phyloP scores from a whole-genome alignment of 805 yeast genomes.

The Suhomyces sp. region DNA sequence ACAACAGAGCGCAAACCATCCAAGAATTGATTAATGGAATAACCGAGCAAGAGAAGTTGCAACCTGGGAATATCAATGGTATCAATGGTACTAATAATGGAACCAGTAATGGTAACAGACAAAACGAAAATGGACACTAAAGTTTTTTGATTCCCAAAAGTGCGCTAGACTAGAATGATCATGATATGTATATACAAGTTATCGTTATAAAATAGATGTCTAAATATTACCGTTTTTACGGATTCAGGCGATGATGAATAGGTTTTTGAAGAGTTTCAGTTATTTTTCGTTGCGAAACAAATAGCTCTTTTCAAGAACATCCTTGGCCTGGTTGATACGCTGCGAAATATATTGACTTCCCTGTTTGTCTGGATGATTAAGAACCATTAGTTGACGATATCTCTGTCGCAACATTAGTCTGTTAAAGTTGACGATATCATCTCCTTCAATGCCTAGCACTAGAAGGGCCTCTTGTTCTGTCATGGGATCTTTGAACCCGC shows the following conservation, averaged over 20 bases:
- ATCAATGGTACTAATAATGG: no score
- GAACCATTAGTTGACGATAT: slow-evolving; percentile 38
- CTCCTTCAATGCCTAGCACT: slow-evolving; percentile 41
- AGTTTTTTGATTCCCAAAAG: no score
- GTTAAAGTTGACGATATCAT: slow-evolving; percentile 31
- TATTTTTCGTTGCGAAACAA: slow-evolving; percentile 22
- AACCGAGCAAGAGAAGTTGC: background rate
- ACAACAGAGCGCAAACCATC: background rate
- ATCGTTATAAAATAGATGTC: no score
- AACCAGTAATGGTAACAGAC: no score
- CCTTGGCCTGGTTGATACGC: slow-evolving; percentile 45
- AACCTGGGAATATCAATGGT: no score
- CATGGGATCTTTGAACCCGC: slow-evolving; percentile 38
- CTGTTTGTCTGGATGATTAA: slow-evolving; percentile 43
- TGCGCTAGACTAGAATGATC: no score
- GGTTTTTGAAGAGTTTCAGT: no score
- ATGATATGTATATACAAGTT: no score
- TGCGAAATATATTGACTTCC: slow-evolving; percentile 43
- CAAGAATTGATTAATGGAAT: slow-evolving; percentile 2
- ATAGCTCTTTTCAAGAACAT: slow-evolving; percentile 39
- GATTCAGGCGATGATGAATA: no score
- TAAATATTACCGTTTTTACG: no score
- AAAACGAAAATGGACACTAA: no score
- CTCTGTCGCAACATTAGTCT: slow-evolving; percentile 28
- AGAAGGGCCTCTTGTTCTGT: slow-evolving; percentile 44